Conservation (phyloP, 768 basidiomycete species). For the Sarcomyxa edulis region DNA sequence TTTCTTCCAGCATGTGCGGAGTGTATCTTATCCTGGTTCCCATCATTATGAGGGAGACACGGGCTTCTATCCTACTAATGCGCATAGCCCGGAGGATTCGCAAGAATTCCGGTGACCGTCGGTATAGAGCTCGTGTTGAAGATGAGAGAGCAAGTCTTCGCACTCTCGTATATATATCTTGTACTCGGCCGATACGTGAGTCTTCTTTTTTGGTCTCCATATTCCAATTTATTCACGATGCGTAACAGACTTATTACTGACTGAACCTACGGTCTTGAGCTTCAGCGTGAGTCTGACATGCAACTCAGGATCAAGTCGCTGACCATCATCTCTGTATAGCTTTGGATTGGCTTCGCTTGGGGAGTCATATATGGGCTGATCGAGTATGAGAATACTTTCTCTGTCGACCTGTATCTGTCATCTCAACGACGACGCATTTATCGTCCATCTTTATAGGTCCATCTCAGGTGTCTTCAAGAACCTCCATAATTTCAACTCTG, state of each 20-base stretch:
- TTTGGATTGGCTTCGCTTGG: constrained; percentile 77
- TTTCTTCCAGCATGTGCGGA: constrained; percentile 16
- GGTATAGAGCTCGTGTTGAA: constrained; percentile 61
- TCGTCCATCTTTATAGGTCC: constrained; percentile 25
- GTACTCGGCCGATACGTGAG: constrained; percentile 68
- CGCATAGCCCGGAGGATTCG: constrained; percentile 58
- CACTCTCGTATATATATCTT: constrained; percentile 64
- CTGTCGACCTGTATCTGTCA: background rate
- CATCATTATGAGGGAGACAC: constrained; percentile 66
- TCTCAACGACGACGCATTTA: background rate
- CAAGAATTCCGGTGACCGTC: constrained; percentile 56
- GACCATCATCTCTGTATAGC: constrained; percentile 27
- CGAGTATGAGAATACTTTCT: constrained; percentile 33
- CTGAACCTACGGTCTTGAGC: constrained; percentile 70
- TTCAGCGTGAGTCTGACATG: constrained; percentile 54
- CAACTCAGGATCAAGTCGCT: constrained; percentile 24
- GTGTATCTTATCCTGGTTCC: constrained; percentile 44
- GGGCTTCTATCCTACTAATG: constrained; percentile 64
- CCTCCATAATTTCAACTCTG: constrained; percentile 45
- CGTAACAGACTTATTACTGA: constrained; percentile 50
- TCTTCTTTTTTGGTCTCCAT: no score
- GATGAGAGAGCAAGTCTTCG: constrained; percentile 51
- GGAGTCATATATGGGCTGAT: constrained; percentile 63
- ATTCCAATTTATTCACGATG: background rate
- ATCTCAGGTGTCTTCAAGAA: constrained; percentile 41